A percentile compares a stretch with the other conserved stretches of the same genome.
Evolutionary conservation across 192 early-diverging fungal genomes (phyloP).

Genomic region (Coemansia sp.): DNA sequence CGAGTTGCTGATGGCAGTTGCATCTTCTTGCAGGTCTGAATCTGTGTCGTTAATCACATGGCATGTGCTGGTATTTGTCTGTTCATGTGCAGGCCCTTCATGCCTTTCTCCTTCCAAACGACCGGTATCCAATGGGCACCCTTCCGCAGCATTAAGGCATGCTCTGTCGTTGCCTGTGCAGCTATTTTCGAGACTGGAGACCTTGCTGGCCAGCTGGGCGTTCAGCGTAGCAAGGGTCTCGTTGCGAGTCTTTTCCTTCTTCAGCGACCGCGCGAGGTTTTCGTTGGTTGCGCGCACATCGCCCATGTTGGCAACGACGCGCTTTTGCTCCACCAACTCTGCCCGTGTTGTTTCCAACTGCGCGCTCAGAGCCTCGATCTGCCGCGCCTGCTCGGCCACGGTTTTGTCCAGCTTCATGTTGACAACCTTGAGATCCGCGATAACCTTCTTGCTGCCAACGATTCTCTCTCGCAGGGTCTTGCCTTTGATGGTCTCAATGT

Average conservation of each 20-base stretch:
- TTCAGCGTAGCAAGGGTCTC: slow-evolving; percentile 19
- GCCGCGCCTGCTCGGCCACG: slow-evolving; percentile 31
- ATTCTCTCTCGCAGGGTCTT: slow-evolving; percentile 6
- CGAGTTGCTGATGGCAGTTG: slow-evolving; percentile 13
- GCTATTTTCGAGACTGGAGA: slow-evolving; percentile 6
- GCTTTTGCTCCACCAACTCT: slow-evolving; percentile 39
- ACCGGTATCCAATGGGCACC: not conserved
- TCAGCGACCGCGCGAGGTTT: slow-evolving; percentile 35
- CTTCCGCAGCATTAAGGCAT: not conserved
- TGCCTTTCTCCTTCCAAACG: not conserved
- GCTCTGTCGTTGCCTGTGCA: not conserved
- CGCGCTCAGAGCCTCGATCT: slow-evolving; percentile 20
- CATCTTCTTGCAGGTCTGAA: slow-evolving; percentile 23
- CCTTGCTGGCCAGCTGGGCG: slow-evolving; percentile 19
- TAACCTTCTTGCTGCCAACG: slow-evolving; percentile 14
- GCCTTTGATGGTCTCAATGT: not conserved
- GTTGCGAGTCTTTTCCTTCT: slow-evolving; percentile 30
- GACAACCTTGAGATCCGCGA: slow-evolving; percentile 1
- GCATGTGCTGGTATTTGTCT: not conserved
- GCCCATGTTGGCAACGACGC: slow-evolving; percentile 37
- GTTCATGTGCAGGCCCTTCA: not conserved
- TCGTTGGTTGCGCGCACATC: slow-evolving; percentile 46
- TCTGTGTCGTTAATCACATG: slow-evolving; percentile 14
- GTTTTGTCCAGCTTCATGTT: slow-evolving; percentile 20
- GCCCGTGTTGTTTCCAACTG: slow-evolving; percentile 7